Percentiles rank a stretch among this genome's conserved stretches.
These are phyloP conservation scores for Emericellopsis terricola DNA, from an alignment of 495 filamentous ascomycete species.

Conservation along the genomic window DNA sequence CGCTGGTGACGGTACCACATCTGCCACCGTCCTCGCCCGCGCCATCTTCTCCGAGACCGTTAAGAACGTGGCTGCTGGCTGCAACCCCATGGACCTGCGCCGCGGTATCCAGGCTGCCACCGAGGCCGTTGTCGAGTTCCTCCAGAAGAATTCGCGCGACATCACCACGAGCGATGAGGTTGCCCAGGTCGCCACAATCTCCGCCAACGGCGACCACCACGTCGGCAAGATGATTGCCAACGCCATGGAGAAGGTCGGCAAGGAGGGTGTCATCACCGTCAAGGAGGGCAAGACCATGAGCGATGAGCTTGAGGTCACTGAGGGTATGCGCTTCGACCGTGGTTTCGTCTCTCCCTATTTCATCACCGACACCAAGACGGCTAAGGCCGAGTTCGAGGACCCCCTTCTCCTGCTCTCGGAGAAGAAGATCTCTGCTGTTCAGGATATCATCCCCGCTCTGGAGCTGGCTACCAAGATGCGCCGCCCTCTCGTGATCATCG, in stretches of 20 bases:
- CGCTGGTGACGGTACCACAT: conserved; percentile 96
- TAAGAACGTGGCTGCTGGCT: conserved; percentile 97
- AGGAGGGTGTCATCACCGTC: conserved; percentile 98
- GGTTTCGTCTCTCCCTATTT: conserved; percentile 98
- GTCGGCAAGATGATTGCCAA: conserved; percentile 91
- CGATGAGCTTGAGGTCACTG: conserved; percentile 95
- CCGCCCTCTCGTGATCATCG: conserved; percentile 93
- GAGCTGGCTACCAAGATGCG: conserved; percentile 91
- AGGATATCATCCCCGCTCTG: conserved; percentile 95
- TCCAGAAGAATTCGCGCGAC: conserved; percentile 85
- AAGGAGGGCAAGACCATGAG: conserved; percentile 99
- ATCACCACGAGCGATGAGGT: conserved; percentile 96
- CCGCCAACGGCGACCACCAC: conserved; percentile 89
- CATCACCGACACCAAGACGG: conserved; percentile 95
- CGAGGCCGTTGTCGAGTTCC: conserved; percentile 81
- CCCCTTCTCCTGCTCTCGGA: conserved; percentile 93
- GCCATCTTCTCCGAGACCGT: conserved; percentile 99
- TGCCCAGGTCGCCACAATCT: conserved; percentile 95
- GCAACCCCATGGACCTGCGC: conserved; percentile 98
- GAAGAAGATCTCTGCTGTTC: conserved; percentile 98
- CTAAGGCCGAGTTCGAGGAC: conserved; percentile 99
- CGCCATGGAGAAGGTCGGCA: conserved; percentile 99
- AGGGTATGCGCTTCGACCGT: conserved; percentile 99
- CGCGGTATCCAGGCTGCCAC: conserved; percentile 94
- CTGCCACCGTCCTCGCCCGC: conserved; percentile 88